Base-by-base conservation (phyloP, 2,329 filamentous ascomycete genomes). In the Fusarium sp. region DNA sequence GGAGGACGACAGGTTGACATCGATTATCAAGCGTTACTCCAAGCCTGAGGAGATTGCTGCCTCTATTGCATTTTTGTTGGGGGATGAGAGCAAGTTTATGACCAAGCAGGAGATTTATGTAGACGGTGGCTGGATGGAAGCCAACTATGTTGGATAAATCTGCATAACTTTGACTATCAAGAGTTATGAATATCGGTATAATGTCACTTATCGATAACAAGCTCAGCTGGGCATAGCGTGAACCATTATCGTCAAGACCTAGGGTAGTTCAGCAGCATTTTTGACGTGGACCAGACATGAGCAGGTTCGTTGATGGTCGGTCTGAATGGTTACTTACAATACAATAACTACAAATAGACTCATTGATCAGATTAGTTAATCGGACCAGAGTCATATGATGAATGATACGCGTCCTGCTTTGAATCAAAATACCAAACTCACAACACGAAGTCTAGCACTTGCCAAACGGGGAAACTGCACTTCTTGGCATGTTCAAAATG, bases 1-100 rank as follows among this genome's bases (percentile, higher is more conserved):
- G 0, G 71, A 73, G 34, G 71, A 66, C 3, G 69, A 73, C 15
- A 70, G 65, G 23, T 56, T 67, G 9, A 73, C 75, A 3, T 75
- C 72, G 8, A 62, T 78, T 6, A 73, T 77, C 13, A 71, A 70
- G 53, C 67, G 76, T 8, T 72, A 74, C 33, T 69, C 74, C 1
- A 73, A 74, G 36, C 70, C 75, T 0, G 68, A 74, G 4, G 76
- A 80, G 23, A 56, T 79, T 28, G 73, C 77, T 1, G 72, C 72
- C 0, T 63, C 73, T 0, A 74, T 79, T n/a, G 73, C 71, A 0
- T 79, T 77, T 23, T 64, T 79, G 0, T 61, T 79, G 2, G 68
- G 75, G 4, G 74, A 77, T 18, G 77, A 79, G 63, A 76, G 72
- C 56, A 76, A 67, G 41, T 78, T 77, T 30, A 70, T 79, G 38